Base-by-base conservation (phyloP, 2,329 filamentous ascomycete genomes). In the Aureobasidium sp. region DNA sequence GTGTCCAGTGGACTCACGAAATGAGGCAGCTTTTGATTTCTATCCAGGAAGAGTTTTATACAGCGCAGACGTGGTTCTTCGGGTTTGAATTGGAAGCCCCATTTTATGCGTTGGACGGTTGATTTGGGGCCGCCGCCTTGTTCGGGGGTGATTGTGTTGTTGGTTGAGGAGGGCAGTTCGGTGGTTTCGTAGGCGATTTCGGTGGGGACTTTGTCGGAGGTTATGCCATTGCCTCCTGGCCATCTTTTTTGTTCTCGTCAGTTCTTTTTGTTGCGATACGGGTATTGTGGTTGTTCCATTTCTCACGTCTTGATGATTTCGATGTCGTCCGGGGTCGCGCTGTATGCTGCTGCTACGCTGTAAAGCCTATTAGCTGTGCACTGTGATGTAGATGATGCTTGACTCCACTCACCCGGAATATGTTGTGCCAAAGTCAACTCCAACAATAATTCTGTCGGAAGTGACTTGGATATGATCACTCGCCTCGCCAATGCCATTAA, bases 171-270 rank as follows among this genome's bases (percentile, higher is more conserved):
- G 6, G 39, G 15, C 2, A 37, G 11, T 21, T 47, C 42, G 42
- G 45, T 11, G 13, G 39, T 47, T 10, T 62, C 61, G 58, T 88
- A 86, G 62, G 79, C 75, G 64, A 92, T 88, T 72, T 92, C 89
- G n/a, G 88, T 91, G 1, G 89, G 89, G 2, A 92, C 89, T 78
- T 93, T 93, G 78, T 93, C 89, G 42, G 88, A 91, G 16, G 89
- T 92, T 75, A 92, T 91, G 69, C 89, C 89, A 69, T 92, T 92
- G 37, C 88, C 88, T 32, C 89, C 89, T 0, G 89, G 89, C 89
- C 89, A 93, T 59, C 76, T 75, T 45, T 52, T 7, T 49, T 21
- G 21, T 1, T 21, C 13, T 36, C 7, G 48, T 29, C 30, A 37
- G 34, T 37, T 10, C 3, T 15, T 37, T 10, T 11, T 15, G 13